Conservation (phyloP, 1,139 yeast genomes). For the Saccharomyces hybrid region DNA sequence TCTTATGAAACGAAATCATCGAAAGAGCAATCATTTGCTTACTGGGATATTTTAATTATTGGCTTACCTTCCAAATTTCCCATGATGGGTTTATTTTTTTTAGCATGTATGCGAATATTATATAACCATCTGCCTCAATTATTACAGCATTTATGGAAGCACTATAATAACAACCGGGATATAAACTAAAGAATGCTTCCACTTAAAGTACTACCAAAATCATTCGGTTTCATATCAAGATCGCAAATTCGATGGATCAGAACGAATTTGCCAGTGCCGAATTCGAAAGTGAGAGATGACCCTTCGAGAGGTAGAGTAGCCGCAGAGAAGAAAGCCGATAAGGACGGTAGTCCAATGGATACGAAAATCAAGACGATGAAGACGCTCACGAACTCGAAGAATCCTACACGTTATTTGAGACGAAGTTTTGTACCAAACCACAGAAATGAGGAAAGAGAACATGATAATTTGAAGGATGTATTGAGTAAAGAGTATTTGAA, state of each 20-base stretch:
- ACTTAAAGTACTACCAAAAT: not conserved
- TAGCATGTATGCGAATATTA: no score
- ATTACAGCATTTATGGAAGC: not conserved
- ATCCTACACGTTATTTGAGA: conserved; percentile 4
- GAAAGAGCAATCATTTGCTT: no score
- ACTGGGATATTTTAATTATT: no score
- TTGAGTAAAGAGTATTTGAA: conserved; percentile 4
- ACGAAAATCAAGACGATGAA: conserved; percentile 1
- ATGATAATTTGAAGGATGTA: not conserved
- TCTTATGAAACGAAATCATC: no score
- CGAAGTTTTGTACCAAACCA: conserved; percentile 5
- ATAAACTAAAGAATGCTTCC: not conserved
- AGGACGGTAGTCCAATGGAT: not conserved
- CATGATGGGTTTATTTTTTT: no score
- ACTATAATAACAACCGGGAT: not conserved
- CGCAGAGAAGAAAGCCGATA: not conserved
- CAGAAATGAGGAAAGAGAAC: not conserved
- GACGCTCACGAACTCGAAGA: conserved; percentile 2
- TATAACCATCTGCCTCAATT: no score
- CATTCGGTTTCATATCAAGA: not conserved
- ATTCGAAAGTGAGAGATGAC: not conserved
- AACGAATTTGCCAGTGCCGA: not conserved
- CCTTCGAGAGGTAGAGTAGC: not conserved
- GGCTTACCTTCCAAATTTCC: no score
- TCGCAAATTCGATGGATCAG: not conserved